Percentiles rank a stretch among this genome's conserved stretches.
phyloP scores from a whole-genome alignment of 2,329 filamentous ascomycete species.

The Fusarium udum region DNA sequence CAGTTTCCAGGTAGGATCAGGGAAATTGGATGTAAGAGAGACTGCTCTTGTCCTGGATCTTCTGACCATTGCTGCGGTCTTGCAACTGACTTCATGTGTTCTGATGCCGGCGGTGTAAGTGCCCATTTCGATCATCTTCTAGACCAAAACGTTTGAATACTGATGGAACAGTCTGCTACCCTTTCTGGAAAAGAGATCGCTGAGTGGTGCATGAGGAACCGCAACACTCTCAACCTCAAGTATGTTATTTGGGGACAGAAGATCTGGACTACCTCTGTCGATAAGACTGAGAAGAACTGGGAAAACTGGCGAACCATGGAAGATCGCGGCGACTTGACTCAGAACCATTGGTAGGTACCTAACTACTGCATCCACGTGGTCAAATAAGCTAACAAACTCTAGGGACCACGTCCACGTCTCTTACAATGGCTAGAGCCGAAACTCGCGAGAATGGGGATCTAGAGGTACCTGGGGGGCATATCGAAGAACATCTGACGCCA shows the following conservation, averaged over 20 bases:
- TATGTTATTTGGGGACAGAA: constrained; percentile 62
- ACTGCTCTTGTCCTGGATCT: constrained; percentile 46
- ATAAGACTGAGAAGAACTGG: constrained; percentile 51
- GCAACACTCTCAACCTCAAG: constrained; percentile 52
- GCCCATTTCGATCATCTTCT: not conserved
- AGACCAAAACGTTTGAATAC: not conserved
- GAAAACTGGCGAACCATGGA: constrained; percentile 55
- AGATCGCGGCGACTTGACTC: constrained; percentile 52
- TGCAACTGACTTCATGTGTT: constrained; percentile 52
- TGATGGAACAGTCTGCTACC: constrained; percentile 44
- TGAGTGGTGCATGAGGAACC: constrained; percentile 60
- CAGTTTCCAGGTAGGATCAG: constrained; percentile 50
- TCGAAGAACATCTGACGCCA: not conserved
- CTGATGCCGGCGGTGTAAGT: constrained; percentile 52
- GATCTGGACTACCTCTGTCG: constrained; percentile 54
- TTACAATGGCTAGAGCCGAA: constrained; percentile 30
- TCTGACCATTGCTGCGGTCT: constrained; percentile 52
- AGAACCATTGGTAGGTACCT: constrained; percentile 54
- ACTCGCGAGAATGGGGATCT: not conserved
- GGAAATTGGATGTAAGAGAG: constrained; percentile 48
- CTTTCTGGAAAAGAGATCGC: constrained; percentile 55
- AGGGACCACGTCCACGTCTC: constrained; percentile 45
- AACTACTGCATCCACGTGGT: not conserved
- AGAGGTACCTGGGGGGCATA: not conserved
- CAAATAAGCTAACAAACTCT: not conserved